Percentiles rank a stretch among this genome's conserved stretches.
Conservation (phyloP, 140 eudicot genomes). For the Oenanthe javanica region DNA sequence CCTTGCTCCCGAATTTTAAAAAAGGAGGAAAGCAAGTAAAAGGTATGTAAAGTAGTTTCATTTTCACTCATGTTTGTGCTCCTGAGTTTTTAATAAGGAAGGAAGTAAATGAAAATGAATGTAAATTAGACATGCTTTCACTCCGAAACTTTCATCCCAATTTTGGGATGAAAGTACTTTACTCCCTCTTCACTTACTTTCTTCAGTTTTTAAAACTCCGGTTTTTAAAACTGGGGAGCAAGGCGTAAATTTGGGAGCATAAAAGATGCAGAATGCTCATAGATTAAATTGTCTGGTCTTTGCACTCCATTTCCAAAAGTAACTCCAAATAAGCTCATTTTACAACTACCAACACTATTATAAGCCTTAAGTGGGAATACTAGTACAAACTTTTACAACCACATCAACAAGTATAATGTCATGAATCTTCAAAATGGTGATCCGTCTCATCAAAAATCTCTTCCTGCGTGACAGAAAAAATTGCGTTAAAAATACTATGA, state of each 20-base stretch:
- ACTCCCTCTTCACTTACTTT: no score
- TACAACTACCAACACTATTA: background rate
- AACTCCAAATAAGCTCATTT: background rate
- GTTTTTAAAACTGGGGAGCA: no score
- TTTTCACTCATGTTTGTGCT: no score
- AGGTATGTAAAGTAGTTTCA: no score
- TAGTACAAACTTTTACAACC: background rate
- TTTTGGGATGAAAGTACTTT: no score
- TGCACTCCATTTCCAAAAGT: background rate
- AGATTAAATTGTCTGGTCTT: background rate
- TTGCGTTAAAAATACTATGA: background rate
- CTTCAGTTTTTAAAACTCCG: no score
- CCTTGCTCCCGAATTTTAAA: no score
- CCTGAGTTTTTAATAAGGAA: no score
- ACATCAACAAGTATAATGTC: constrained; percentile 4
- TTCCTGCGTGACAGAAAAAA: constrained; percentile 37
- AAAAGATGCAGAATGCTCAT: background rate
- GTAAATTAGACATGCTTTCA: no score
- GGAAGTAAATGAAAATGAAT: no score
- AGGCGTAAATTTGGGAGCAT: background rate
- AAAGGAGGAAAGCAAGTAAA: no score
- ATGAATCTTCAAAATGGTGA: constrained; percentile 50
- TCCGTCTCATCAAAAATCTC: constrained; percentile 86
- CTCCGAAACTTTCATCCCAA: no score
- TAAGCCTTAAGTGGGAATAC: background rate